Evolutionary conservation across 2,329 filamentous ascomycete genomes (phyloP).

Genomic region (Cordyceps pruinosa): DNA sequence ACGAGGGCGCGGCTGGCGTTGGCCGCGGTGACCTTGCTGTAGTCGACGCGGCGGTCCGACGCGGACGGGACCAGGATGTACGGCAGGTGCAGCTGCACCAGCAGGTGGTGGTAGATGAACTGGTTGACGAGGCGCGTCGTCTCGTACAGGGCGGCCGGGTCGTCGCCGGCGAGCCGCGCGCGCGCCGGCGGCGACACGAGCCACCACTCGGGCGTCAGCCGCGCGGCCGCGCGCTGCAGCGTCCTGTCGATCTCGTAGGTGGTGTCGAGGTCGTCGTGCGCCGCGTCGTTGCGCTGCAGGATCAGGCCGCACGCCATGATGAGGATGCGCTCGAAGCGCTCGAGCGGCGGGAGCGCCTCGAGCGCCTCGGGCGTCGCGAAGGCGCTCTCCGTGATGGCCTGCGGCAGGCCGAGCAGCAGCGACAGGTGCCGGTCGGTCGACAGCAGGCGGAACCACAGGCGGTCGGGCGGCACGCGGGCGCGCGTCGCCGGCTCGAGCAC

Average conservation of each 20-base stretch:
- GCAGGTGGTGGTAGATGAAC: constrained; percentile 42
- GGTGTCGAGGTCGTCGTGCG: constrained; percentile 19
- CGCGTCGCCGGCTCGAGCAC: constrained; percentile 15
- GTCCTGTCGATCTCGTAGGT: constrained; percentile 39
- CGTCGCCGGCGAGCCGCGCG: constrained; percentile 14
- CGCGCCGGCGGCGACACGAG: constrained; percentile 20
- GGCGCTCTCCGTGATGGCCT: constrained; percentile 31
- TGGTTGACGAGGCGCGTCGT: constrained; percentile 35
- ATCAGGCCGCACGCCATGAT: constrained; percentile 36
- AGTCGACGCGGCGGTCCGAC: constrained; percentile 32
- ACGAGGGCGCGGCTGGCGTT: constrained; percentile 45
- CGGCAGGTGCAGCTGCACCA: constrained; percentile 47
- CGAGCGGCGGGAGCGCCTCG: constrained; percentile 28
- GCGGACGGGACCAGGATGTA: constrained; percentile 37
- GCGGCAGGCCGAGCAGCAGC: constrained; percentile 40
- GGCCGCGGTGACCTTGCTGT: constrained; percentile 38
- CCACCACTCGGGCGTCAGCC: constrained; percentile 44
- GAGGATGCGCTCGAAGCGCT: constrained; percentile 38
- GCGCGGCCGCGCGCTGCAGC: constrained; percentile 35
- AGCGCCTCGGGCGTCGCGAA: constrained; percentile 26
- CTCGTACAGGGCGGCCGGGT: constrained; percentile 21
- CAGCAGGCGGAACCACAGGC: constrained; percentile 41
- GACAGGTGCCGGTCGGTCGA: constrained; percentile 40
- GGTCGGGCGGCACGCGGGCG: constrained; percentile 24
- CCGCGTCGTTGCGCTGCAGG: constrained; percentile 37